Conservation (phyloP, 2,329 filamentous ascomycete genomes). For the Colletotrichum sp. region DNA sequence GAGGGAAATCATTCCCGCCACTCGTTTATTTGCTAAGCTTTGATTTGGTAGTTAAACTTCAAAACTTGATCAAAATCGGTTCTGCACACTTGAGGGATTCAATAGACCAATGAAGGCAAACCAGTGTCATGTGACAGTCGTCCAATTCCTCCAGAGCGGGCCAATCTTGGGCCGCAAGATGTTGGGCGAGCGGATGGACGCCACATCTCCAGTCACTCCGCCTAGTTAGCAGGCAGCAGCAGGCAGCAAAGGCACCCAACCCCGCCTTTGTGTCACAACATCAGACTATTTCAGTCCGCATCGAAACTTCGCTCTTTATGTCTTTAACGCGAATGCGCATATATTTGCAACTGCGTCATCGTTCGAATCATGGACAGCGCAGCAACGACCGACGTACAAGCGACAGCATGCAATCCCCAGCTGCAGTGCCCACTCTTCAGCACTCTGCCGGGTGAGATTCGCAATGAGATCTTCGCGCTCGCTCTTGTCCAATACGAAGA, state of each 20-base stretch:
- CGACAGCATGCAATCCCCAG: neutral
- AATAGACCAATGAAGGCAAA: neutral
- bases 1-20: neutral
- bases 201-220: neutral
- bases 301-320: neutral
- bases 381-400: rapidly evolving
- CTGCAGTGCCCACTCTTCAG: constrained; percentile 33
- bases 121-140: neutral
- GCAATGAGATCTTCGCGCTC: constrained; percentile 49
- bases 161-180: neutral
- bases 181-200: neutral
- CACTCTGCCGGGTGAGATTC: constrained; percentile 52
- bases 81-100: neutral
- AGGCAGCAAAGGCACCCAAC: constrained; percentile 3
- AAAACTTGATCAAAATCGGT: neutral
- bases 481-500: constrained; percentile 44
- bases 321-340: neutral
- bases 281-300: neutral
- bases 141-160: neutral
- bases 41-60: too few relatives aligned
- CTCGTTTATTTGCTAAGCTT: neutral
- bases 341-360: rapidly evolving
- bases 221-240: neutral
- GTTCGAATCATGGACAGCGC: neutral
- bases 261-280: neutral